A percentile compares a stretch with the other conserved stretches of the same genome.
Conservation (phyloP, 768 basidiomycete genomes). For the Mycena olivaceomarginata region DNA sequence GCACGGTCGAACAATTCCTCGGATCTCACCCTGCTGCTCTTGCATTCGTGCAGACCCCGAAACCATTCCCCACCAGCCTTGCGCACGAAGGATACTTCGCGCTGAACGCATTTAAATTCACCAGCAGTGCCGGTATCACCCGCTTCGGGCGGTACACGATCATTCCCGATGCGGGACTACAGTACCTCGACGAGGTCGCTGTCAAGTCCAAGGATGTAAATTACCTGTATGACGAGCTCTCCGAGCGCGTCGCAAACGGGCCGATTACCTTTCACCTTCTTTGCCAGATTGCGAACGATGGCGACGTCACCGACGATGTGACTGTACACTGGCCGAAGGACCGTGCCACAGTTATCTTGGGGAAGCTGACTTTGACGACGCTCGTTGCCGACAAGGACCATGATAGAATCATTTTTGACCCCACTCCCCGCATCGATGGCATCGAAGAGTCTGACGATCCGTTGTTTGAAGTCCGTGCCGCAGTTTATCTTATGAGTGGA, state of each 20-base stretch:
- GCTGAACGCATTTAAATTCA: slow-evolving; percentile 47
- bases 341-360: slow-evolving; percentile 40
- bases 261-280: slow-evolving; percentile 43
- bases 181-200: slow-evolving; percentile 43
- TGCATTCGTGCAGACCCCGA: slow-evolving; percentile 45
- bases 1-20: slow-evolving; percentile 40
- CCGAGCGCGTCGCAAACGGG: slow-evolving; percentile 33
- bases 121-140: slow-evolving; percentile 34
- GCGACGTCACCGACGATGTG: slow-evolving; percentile 43
- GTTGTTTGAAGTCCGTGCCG: slow-evolving; percentile 45
- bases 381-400: slow-evolving; percentile 36
- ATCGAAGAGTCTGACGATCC: slow-evolving; percentile 45
- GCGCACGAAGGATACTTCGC: slow-evolving; percentile 44
- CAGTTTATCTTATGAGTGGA: slow-evolving; percentile 48
- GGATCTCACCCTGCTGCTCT: slow-evolving; percentile 43
- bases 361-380: slow-evolving; percentile 38
- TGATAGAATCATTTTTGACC: slow-evolving; percentile 47
- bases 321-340: slow-evolving; percentile 48
- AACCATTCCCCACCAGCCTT: slow-evolving; percentile 42
- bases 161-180: slow-evolving; percentile 42
- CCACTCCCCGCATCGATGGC: slow-evolving; percentile 44
- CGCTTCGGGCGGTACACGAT: slow-evolving; percentile 45
- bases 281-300: slow-evolving; percentile 45
- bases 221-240: slow-evolving; percentile 47
- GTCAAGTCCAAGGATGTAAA: slow-evolving; percentile 39